Percentiles rank a stretch among this genome's conserved stretches.
Conservation (phyloP, 176 grass and related monocot species). For the Eragrostis curvula region DNA sequence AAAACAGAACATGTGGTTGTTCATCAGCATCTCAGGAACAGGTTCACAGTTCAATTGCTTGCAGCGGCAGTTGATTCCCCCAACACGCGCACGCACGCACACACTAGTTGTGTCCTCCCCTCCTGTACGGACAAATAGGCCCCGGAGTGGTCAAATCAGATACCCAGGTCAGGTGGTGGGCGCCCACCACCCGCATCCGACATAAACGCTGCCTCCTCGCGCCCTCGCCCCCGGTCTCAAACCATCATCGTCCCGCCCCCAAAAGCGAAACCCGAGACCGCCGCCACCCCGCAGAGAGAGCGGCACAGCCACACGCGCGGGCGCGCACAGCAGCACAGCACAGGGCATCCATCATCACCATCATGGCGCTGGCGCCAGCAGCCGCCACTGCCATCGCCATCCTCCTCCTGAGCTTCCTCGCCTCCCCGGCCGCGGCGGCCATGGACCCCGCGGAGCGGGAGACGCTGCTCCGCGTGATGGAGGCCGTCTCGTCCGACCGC, state of each 20-base stretch:
- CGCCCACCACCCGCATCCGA: not conserved
- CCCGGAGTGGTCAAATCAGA: conserved; percentile 40
- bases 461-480: conserved; percentile 81
- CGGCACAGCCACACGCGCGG: not conserved
- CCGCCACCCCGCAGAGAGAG: not conserved
- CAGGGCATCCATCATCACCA: not conserved
- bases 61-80: conserved; percentile 22
- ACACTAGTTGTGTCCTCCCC: conserved; percentile 18
- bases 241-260: conserved; percentile 24
- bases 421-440: conserved; percentile 39
- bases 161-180: not conserved
- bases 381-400: not conserved
- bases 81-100: conserved; percentile 39
- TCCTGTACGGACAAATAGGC: conserved; percentile 22
- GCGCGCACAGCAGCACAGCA: not conserved
- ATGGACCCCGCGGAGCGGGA: conserved; percentile 79
- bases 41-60: not conserved
- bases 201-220: conserved; percentile 27
- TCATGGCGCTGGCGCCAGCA: conserved; percentile 27
- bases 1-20: conserved; percentile 22
- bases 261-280: conserved; percentile 29
- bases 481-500: conserved; percentile 85
- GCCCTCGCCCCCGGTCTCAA: not conserved
- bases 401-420: conserved; percentile 2
- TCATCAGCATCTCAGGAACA: not conserved